Base-by-base conservation (phyloP, 2,329 filamentous ascomycete species). In the Botryotinia globosa region DNA sequence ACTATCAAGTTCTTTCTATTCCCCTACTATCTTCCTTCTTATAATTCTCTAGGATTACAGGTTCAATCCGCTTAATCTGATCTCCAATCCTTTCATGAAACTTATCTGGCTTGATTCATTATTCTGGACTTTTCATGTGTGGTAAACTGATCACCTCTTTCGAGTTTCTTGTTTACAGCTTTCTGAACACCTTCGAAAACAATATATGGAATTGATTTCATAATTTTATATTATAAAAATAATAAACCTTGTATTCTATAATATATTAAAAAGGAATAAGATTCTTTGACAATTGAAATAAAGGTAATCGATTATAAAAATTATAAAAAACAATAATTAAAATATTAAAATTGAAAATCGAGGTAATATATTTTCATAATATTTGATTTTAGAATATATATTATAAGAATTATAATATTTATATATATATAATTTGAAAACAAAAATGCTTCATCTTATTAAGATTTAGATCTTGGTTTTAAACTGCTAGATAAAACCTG, bases 361-460 rank as follows among this genome's bases (percentile, higher is more conserved):
- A 61, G 12, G 4, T n/a, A 4, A 22, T 39, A 2, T 1, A 25
- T 25, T 39, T 22, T 16, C 10, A 4, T 39, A 22, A 61, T 25
- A 0, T n/a, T 14, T 16, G 32, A 25, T 5, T 37, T 6, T 20
- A 39, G 5, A 25, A n/a, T n/a, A n/a, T n/a, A n/a, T n/a, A n/a
- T n/a, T n/a, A n/a, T n/a, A n/a, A n/a, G n/a, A n/a, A n/a, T n/a
- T n/a, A n/a, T n/a, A n/a, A n/a, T n/a, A n/a, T n/a, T n/a, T n/a
- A n/a, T n/a, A n/a, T n/a, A n/a, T n/a, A n/a, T n/a, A n/a, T n/a
- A n/a, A n/a, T n/a, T n/a, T n/a, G 58, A 39, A 20, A 22, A 7
- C 3, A 12, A 25, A 16, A 16, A 0, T 16, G 22, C 10, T 25
- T 34, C 6, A 6, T 1, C 2, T 7, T 34, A 12, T 14, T 14